Percentiles rank a stretch among this genome's conserved stretches.
Conservation (phyloP, 331 rosid species). For the Quercus phellos region DNA sequence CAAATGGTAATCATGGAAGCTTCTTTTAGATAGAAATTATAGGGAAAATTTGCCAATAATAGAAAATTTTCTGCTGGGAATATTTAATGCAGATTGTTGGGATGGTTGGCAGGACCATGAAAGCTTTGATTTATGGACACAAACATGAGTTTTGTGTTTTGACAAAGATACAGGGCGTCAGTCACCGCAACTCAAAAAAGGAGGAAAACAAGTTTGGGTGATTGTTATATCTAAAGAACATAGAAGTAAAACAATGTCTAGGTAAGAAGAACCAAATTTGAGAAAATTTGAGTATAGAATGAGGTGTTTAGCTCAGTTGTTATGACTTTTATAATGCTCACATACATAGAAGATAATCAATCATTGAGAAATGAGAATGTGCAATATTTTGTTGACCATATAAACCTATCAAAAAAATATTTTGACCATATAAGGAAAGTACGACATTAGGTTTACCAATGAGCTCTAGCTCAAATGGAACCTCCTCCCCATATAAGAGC, state of each 20-base stretch:
- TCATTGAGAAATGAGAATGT: not conserved
- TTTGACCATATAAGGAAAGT: too few species aligned
- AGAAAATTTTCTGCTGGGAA: not conserved
- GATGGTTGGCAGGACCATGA: not conserved
- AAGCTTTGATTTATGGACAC: slow-evolving; percentile 9
- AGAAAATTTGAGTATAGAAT: too few species aligned
- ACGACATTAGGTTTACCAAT: too few species aligned
- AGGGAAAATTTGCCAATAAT: not conserved
- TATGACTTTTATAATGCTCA: not conserved
- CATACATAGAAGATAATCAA: not conserved
- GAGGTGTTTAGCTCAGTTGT: not conserved
- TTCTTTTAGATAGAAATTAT: not conserved
- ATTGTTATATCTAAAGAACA: not conserved
- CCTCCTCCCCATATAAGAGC: too few species aligned
- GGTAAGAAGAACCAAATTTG: not conserved
- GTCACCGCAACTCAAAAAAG: not conserved
- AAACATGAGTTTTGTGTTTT: not conserved
- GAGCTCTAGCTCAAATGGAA: too few species aligned
- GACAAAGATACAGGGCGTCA: not conserved
- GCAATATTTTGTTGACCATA: not conserved
- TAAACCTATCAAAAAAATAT: not conserved
- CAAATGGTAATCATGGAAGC: not conserved
- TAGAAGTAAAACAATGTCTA: not conserved
- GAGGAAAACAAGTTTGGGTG: not conserved
- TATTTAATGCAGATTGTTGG: not conserved